Conservation (phyloP, 2,329 filamentous ascomycete species). For the Colletotrichum sojae region DNA sequence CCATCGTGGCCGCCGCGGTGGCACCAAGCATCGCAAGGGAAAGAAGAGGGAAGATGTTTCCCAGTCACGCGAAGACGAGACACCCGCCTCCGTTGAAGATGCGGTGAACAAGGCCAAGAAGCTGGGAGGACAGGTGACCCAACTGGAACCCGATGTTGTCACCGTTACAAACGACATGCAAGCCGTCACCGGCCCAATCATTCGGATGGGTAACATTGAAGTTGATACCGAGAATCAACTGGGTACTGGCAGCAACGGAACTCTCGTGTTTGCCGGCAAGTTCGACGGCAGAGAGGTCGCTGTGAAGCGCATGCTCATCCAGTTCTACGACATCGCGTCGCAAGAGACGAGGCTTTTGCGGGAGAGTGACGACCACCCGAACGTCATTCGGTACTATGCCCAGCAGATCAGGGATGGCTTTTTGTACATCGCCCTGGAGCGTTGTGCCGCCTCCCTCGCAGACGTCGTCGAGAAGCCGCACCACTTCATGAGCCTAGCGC, state of each 20-base stretch:
- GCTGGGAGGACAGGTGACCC: constrained; percentile 63
- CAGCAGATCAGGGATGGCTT: constrained; percentile 92
- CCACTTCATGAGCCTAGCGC: constrained; percentile 77
- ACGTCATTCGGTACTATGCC: constrained; percentile 96
- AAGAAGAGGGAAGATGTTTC: constrained; percentile 68
- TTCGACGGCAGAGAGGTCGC: constrained; percentile 95
- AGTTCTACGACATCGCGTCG: constrained; percentile 95
- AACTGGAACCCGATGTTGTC: constrained; percentile 73
- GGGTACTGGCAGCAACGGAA: constrained; percentile 93
- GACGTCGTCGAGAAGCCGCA: constrained; percentile 87
- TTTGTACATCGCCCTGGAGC: constrained; percentile 94
- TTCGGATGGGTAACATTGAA: constrained; percentile 75
- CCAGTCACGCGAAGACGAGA: constrained; percentile 64
- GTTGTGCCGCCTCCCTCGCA: constrained; percentile 93
- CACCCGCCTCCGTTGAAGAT: constrained; percentile 70
- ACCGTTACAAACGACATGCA: constrained; percentile 71
- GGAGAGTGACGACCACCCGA: constrained; percentile 95
- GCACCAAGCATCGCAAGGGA: constrained; percentile 75
- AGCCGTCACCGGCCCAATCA: constrained; percentile 71
- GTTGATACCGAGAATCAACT: constrained; percentile 75
- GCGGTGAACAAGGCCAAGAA: constrained; percentile 72
- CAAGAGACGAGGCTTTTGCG: constrained; percentile 92
- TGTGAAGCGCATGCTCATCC: constrained; percentile 95
- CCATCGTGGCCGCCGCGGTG: constrained; percentile 80
- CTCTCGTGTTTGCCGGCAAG: constrained; percentile 92